Percentiles rank a stretch among this genome's conserved stretches.
phyloP scores from a whole-genome alignment of 768 basidiomycete species.

The Chalciporus piperatus region DNA sequence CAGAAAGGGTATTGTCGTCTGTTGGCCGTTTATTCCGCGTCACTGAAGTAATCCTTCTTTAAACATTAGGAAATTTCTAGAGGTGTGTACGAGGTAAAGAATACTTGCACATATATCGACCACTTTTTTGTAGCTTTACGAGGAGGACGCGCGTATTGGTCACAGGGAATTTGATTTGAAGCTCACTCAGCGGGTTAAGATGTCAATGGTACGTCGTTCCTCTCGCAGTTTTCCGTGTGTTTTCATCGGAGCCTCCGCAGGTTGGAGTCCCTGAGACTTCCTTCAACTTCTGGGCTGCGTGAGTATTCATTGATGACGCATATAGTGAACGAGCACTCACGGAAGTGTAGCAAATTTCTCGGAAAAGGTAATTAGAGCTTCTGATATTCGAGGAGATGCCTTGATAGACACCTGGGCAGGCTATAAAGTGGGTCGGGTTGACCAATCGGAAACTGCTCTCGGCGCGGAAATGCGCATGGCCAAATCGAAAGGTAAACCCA shows the following conservation, averaged over 20 bases:
- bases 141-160: slow-evolving; percentile 91
- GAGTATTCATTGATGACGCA: slow-evolving; percentile 30
- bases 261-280: slow-evolving; percentile 94
- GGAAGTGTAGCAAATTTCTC: slow-evolving; percentile 64
- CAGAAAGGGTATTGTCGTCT: slow-evolving; percentile 77
- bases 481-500: slow-evolving; percentile 47
- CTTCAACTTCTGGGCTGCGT: slow-evolving; percentile 93
- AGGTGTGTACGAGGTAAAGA: slow-evolving; percentile 40
- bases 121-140: slow-evolving; percentile 59
- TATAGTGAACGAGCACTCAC: slow-evolving; percentile 4
- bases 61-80: slow-evolving; percentile 70
- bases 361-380: slow-evolving; percentile 43
- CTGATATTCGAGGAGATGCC: neutral
- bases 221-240: neutral
- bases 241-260: slow-evolving; percentile 35
- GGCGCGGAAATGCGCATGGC: slow-evolving; percentile 95
- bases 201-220: slow-evolving; percentile 83
- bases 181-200: slow-evolving; percentile 88
- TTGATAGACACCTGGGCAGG: slow-evolving; percentile 39
- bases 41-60: slow-evolving; percentile 14
- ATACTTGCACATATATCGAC: neutral
- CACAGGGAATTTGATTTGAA: slow-evolving; percentile 96
- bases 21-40: slow-evolving; percentile 1
- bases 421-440: slow-evolving; percentile 94
- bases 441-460: slow-evolving; percentile 95